Conservation (phyloP, 2,329 filamentous ascomycete genomes). For the Coleophoma cylindrospora region DNA sequence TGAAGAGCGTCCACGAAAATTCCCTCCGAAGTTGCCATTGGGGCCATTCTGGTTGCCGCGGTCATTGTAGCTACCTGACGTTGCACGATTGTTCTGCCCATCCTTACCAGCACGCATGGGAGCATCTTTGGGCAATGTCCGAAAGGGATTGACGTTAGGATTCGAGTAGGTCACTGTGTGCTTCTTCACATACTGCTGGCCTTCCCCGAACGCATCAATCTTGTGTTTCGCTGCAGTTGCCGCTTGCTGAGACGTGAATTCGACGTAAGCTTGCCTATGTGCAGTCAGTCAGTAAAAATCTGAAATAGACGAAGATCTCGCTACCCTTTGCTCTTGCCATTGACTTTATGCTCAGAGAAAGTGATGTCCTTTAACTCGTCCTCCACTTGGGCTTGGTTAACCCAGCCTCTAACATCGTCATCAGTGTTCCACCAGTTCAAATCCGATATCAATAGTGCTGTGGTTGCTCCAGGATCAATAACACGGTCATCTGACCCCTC, state of each 20-base stretch:
- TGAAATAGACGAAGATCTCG: conserved; percentile 7
- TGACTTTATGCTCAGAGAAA: conserved; percentile 98
- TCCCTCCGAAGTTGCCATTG: conserved; percentile 26
- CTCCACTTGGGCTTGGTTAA: conserved; percentile 73
- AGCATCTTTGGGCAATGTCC: conserved; percentile 83
- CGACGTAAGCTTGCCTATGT: conserved; percentile 69
- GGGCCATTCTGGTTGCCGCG: conserved; percentile 25
- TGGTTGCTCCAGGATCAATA: conserved; percentile 54
- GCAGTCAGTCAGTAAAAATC: background rate
- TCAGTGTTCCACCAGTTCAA: conserved; percentile 97
- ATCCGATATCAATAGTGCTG: conserved; percentile 81
- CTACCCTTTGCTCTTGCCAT: conserved; percentile 98
- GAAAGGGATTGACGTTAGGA: conserved; percentile 79
- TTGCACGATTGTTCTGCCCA: conserved; percentile 46
- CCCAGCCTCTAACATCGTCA: conserved; percentile 88
- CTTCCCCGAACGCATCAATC: conserved; percentile 60
- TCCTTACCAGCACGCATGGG: conserved; percentile 66
- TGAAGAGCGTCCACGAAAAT: conserved; percentile 44
- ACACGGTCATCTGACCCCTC: conserved; percentile 52
- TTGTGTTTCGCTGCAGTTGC: conserved; percentile 80
- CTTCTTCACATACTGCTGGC: conserved; percentile 53
- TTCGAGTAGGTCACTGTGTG: conserved; percentile 70
- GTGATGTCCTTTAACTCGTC: conserved; percentile 86
- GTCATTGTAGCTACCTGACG: conserved; percentile 43
- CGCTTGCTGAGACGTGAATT: conserved; percentile 78